Base-by-base conservation (phyloP, 2,329 filamentous ascomycete species). In the Teratosphaeria viscida region DNA sequence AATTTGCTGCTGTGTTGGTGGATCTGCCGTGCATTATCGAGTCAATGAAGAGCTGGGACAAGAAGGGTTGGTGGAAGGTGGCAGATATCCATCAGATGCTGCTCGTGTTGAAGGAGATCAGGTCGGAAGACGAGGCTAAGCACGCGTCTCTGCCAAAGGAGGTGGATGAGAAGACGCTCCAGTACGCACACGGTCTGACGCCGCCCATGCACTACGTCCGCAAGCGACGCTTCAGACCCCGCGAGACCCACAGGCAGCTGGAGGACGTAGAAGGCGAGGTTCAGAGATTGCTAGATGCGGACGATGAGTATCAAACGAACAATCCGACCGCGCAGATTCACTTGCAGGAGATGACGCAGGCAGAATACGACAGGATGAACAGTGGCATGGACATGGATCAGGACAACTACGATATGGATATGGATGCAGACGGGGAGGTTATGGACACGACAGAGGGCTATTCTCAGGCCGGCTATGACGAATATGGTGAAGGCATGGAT, bases 21-120 rank as follows among this genome's bases (percentile, higher is more conserved):
- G 90, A 95, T 67, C 76, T 96, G 35, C 91, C 91, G 0, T 94
- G 89, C 61, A 89, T 96, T 60, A 86, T 92, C 5, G 91, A 96
- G 71, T 87, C 86, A 7, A 91, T 94, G 87, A 96, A 96, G 78
- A 92, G 88, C 61, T 96, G 90, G 89, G 91, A 95, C 71, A 86
- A 86, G 69, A 90, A 89, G 69, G 83, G 86, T 19, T 90, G 92
- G 79, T 90, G 92, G 78, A 96, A 96, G 76, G 88, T 89, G 8
- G 88, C 89, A 35, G 91, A 96, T 70, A 84, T 95, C 37, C 90
- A 87, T 66, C 90, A 95, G 76, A 95, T 96, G 88, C 81, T 95
- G 39, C 77, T 95, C 7, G 88, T 92, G 1, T 83, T 91, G 60
- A 86, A 87, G 8, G 78, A 75, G 35, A 86, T 92, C 19, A 76